These are phyloP conservation scores for Thermothelomyces thermophilus DNA, from an alignment of 2,329 filamentous ascomycete species.

Conservation along the genomic window DNA sequence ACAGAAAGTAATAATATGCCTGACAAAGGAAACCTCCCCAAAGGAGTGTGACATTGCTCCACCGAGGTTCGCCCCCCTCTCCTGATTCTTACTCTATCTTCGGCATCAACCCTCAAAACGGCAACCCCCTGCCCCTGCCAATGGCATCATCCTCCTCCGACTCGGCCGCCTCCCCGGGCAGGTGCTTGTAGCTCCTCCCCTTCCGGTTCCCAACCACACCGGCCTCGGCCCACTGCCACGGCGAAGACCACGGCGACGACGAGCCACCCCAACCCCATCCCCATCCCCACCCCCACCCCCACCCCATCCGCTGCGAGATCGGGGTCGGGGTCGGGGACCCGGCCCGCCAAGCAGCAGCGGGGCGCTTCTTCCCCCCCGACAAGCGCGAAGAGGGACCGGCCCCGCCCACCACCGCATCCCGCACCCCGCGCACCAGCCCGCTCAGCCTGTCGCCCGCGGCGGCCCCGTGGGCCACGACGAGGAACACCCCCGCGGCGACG, in stretches of 20 bases:
- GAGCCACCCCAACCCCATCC: neutral
- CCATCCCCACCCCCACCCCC: neutral
- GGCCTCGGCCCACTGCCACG: neutral
- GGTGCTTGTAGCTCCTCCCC: neutral
- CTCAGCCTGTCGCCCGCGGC: neutral
- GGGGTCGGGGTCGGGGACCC: no score
- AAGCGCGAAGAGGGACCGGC: no score
- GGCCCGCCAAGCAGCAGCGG: no score
- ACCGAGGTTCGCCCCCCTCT: no score
- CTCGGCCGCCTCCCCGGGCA: neutral
- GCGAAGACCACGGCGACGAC: neutral
- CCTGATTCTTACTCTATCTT: neutral
- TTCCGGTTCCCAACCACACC: neutral
- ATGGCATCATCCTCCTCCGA: neutral
- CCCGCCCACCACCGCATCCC: no score
- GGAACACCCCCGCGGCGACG: neutral
- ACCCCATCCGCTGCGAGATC: no score
- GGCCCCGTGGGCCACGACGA: neutral
- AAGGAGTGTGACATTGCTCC: conserved; percentile 21
- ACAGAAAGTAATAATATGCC: no score
- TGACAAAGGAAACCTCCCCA: no score
- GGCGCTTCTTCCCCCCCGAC: neutral
- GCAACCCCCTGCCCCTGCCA: neutral
- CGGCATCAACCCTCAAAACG: neutral
- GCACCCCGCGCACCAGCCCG: neutral